Base-by-base conservation (phyloP, 2,329 filamentous ascomycete species). In the Neofusicoccum parvum region DNA sequence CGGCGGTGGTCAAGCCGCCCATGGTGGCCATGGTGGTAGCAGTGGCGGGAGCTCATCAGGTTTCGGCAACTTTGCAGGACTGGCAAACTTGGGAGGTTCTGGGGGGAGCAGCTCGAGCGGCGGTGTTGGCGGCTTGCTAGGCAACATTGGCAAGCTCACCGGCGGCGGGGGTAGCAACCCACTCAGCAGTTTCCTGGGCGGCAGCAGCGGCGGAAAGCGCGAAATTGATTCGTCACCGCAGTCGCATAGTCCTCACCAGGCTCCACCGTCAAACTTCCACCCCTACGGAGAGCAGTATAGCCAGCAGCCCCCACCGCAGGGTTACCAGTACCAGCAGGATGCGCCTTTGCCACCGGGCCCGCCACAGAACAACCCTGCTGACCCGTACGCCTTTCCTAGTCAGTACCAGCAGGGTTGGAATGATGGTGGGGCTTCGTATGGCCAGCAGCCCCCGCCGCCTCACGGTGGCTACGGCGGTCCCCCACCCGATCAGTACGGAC, bases 261-360 rank as follows among this genome's bases (percentile, higher is more conserved):
- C 5, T 39, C 23, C 46, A n/a, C 53, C 41, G 5, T 15, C 53
- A 5, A 49, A 53, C 45, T 51, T 59, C 45, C 64, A 49, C 20
- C 45, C 64, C 5, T 51, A 49, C 15, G 53, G 54, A 27, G 64
- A 59, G 3, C 45, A 45, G 4, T 60, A 65, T 14, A 7, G 36
- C 37, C 64, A 60, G n/a, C 27, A 54, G 6, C 64, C 64, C 0
- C 37, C 37, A 4, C 62, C 51, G 15, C 54, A 59, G 2, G 53
- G 54, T 9, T 65, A 65, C 37, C 34, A 43, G 23, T 65, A 65
- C 36, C 64, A 65, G 54, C 64, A 51, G 36, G 64, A 65, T 2
- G 64, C 64, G 4, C 64, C 64, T 12, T 37, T 65, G 43, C 64
- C 64, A 15, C 64, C 64, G 20, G 64, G 64, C 23, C 64, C 64